Base-by-base conservation (phyloP, 208 protist genomes). In the Naegleria gruberi region DNA sequence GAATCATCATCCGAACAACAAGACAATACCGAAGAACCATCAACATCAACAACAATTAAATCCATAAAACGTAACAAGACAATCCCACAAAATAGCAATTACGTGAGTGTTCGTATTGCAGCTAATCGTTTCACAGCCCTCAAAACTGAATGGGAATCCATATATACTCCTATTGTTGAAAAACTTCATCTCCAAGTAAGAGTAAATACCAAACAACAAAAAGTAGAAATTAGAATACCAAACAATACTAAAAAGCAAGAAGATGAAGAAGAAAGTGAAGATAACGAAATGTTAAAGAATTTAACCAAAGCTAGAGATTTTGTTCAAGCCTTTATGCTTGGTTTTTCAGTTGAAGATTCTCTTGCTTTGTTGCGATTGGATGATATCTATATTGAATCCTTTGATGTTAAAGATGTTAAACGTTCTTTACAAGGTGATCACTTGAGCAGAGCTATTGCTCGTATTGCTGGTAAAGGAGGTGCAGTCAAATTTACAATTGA, bases 401-500 rank as follows among this genome's bases (percentile, higher is more conserved):
- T 99, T 93, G 97, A 99, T 91, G 96, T 99, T 51, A 98, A 97
- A 87, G 98, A 99, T 94, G 98, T 98, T 44, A 96, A 96, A 8
- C 94, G 95, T 0, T 97, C 96, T 89, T 90, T 98, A 82, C 92
- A 96, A 42, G 97, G 97, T 44, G 97, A 98, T 90, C 96, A 97
- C 90, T 92, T 98, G 4, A 97, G 96, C 5, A 96, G 99, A 55
- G 99, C 98, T 90, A 99, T 99, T 92, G 99, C 98, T 81, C 97
- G 99, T 91, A 98, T 99, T 90, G 99, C 98, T 65, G 99, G 99
- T 65, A 98, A 98, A 45, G 98, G 98, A 89, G 99, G 99, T 42
- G 98, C 99, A 93, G 99, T 98, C 1, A 99, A 99, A 95, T 99
- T 98, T 93, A 98, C 98, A 17, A 99, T 99, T 90, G 99, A 99